Percentiles rank a stretch among this genome's conserved stretches.
These are phyloP conservation scores for Ustilago tritici DNA, from an alignment of 1,284 basidiomycete genomes.

Conservation along the genomic window DNA sequence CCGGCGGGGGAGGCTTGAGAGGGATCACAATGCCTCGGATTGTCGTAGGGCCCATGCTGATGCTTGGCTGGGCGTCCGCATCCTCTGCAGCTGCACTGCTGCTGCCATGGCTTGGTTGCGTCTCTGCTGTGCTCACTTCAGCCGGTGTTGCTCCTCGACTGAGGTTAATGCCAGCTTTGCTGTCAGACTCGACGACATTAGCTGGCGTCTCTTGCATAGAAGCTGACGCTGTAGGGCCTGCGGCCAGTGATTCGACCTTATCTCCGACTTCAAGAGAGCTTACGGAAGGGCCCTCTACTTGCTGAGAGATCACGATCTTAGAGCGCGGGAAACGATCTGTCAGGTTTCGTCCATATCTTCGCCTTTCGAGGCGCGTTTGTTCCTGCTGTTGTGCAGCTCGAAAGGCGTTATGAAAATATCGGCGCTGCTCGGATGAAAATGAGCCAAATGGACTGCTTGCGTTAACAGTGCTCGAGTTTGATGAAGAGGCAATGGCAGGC, in stretches of 20 bases:
- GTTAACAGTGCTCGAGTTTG: conserved; percentile 2
- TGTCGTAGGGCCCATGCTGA: conserved; percentile 24
- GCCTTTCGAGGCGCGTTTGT: background rate
- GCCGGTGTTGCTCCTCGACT: conserved; percentile 13
- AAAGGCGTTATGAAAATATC: conserved; percentile 33
- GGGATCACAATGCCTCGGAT: conserved; percentile 57
- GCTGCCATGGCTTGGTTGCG: background rate
- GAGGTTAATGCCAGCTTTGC: conserved; percentile 74
- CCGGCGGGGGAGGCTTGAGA: conserved; percentile 61
- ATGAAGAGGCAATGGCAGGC: background rate
- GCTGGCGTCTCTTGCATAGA: conserved; percentile 82
- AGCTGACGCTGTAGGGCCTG: conserved; percentile 21
- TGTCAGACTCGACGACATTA: conserved; percentile 81
- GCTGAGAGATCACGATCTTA: conserved; percentile 25
- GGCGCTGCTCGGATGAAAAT: conserved; percentile 29
- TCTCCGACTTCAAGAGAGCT: conserved; percentile 23
- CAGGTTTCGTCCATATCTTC: conserved; percentile 42
- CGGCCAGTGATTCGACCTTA: conserved; percentile 36
- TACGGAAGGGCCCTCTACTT: background rate
- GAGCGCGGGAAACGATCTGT: conserved; percentile 39
- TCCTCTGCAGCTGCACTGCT: background rate
- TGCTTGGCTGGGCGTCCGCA: conserved; percentile 9
- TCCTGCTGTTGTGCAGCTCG: conserved; percentile 9
- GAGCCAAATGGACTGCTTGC: conserved; percentile 18
- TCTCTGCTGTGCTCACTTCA: conserved; percentile 19